These are phyloP conservation scores for Brassica incana DNA, from an alignment of 345 rosid species.

Conservation along the genomic window DNA sequence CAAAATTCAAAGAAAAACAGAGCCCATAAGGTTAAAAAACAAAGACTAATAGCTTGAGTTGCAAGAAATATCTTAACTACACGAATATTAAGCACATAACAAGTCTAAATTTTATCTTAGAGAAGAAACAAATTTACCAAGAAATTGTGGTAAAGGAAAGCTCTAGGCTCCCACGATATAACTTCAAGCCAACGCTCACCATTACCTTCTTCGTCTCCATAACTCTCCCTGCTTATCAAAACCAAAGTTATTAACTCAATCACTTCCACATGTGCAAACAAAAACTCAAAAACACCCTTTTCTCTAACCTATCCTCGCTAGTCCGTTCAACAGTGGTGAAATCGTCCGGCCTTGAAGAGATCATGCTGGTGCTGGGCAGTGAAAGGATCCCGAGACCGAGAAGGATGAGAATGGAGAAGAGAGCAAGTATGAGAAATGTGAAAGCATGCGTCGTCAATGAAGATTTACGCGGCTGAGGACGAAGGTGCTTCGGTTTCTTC, in stretches of 20 bases:
- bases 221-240: conserved; percentile 5
- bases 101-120: neutral
- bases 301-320: conserved; percentile 40
- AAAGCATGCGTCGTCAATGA: conserved; percentile 49
- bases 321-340: conserved; percentile 55
- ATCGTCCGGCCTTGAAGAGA: conserved; percentile 55
- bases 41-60: neutral
- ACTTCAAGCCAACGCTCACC: conserved; percentile 79
- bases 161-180: conserved; percentile 96
- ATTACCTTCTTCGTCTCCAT: conserved; percentile 44
- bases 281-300: neutral
- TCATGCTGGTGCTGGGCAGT: conserved; percentile 48
- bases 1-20: neutral
- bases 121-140: conserved; percentile 49
- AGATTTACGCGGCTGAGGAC: conserved; percentile 52
- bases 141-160: conserved; percentile 77
- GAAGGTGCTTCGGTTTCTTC: conserved; percentile 61
- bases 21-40: neutral
- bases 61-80: neutral
- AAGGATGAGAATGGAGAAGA: conserved; percentile 59
- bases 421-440: conserved; percentile 49
- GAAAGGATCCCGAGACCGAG: conserved; percentile 68
- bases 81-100: neutral
- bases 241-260: neutral
- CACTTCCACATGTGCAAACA: neutral